Evolutionary conservation across 1,284 basidiomycete species (phyloP).

Genomic region (Austroboletus novae-zelandiae): DNA sequence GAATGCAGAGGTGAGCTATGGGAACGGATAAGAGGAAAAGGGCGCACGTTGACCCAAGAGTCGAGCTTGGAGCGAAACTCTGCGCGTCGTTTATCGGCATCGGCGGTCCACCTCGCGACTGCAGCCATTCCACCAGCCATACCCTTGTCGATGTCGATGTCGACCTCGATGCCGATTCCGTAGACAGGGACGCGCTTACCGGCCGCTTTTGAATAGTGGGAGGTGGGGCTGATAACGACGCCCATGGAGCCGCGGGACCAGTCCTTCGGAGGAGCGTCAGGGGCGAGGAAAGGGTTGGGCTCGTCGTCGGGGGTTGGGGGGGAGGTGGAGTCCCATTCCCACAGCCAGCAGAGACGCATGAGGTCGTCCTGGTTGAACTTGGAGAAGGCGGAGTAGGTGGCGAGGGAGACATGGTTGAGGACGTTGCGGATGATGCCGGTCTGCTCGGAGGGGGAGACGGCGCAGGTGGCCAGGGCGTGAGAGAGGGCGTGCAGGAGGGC

Average conservation of each 20-base stretch:
- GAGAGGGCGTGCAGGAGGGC: slow-evolving; percentile 76
- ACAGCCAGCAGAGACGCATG: slow-evolving; percentile 77
- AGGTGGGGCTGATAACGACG: slow-evolving; percentile 65
- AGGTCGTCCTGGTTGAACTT: slow-evolving; percentile 67
- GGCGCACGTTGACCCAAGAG: slow-evolving; percentile 59
- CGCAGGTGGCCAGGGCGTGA: slow-evolving; percentile 76
- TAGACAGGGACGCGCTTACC: slow-evolving; percentile 72
- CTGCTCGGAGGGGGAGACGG: slow-evolving; percentile 72
- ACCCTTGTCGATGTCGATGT: slow-evolving; percentile 76
- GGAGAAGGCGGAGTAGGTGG: slow-evolving; percentile 65
- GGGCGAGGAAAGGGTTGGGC: slow-evolving; percentile 69
- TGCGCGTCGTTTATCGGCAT: slow-evolving; percentile 55
- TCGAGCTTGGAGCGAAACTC: slow-evolving; percentile 59
- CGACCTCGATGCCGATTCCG: slow-evolving; percentile 80
- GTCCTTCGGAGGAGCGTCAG: slow-evolving; percentile 45
- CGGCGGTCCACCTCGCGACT: slow-evolving; percentile 79
- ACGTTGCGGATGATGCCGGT: slow-evolving; percentile 73
- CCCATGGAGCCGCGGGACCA: slow-evolving; percentile 80
- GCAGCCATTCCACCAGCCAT: slow-evolving; percentile 79
- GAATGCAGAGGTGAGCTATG: slow-evolving; percentile 10
- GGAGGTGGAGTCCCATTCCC: slow-evolving; percentile 73
- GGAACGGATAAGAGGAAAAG: background rate
- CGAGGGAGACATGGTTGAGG: slow-evolving; percentile 70
- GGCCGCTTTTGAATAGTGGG: slow-evolving; percentile 62
- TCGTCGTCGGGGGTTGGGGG: slow-evolving; percentile 42